Percentiles rank a stretch among this genome's conserved stretches.
Conservation (phyloP, 805 yeast species). For the Monosporozyma siamensis region DNA sequence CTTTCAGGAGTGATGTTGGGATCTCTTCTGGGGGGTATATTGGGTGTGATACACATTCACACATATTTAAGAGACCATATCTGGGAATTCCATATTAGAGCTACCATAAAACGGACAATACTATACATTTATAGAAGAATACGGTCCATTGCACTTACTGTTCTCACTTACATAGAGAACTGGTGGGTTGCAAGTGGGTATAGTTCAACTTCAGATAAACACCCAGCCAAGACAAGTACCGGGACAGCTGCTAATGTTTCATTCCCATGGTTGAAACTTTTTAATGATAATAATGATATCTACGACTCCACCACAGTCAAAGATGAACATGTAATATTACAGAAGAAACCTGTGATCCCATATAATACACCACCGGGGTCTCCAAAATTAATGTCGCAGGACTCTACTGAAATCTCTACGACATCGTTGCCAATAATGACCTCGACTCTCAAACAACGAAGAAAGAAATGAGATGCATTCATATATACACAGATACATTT, state of each 20-base stretch:
- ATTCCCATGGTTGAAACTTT: too few species aligned
- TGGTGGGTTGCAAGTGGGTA: too few species aligned
- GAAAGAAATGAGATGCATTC: not conserved
- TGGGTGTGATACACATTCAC: not conserved
- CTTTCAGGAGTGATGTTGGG: slow-evolving; percentile 10
- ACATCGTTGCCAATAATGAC: not conserved
- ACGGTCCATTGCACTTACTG: too few species aligned
- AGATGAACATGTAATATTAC: not conserved
- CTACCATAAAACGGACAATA: not conserved
- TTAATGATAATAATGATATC: not conserved
- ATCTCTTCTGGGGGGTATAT: not conserved
- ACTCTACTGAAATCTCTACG: not conserved
- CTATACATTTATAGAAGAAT: too few species aligned
- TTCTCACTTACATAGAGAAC: too few species aligned
- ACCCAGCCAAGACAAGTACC: too few species aligned
- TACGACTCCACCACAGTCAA: not conserved
- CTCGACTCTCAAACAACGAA: not conserved
- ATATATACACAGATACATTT: too few species aligned
- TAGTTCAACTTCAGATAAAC: too few species aligned
- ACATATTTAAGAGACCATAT: slow-evolving; percentile 1
- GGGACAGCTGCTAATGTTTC: too few species aligned
- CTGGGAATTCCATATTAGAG: not conserved
- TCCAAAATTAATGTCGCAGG: not conserved
- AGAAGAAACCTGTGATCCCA: too few species aligned
- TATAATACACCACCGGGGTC: not conserved